These are phyloP conservation scores for Colletotrichum nymphaeae DNA, from an alignment of 2,329 filamentous ascomycete species.

Conservation along the genomic window DNA sequence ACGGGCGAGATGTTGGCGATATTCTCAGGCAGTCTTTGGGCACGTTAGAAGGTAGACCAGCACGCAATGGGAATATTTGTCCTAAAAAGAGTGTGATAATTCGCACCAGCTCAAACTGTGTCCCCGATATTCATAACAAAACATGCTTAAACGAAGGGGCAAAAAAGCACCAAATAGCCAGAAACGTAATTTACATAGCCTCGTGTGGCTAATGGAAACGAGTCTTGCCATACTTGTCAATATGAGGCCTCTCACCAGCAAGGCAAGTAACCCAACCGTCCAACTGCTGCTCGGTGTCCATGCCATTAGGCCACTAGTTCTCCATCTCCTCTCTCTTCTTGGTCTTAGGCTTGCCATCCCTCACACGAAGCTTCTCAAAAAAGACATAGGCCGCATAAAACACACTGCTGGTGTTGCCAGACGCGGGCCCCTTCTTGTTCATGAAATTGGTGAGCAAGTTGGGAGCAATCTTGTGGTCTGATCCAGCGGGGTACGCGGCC, in stretches of 20 bases:
- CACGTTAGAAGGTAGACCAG: background rate
- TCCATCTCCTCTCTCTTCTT: conserved; percentile 66
- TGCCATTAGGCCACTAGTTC: conserved; percentile 41
- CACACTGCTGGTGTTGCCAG: conserved; percentile 59
- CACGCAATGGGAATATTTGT: background rate
- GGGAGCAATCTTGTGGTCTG: conserved; percentile 51
- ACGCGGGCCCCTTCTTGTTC: conserved; percentile 56
- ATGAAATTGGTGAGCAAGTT: conserved; percentile 62
- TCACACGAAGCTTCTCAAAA: conserved; percentile 68
- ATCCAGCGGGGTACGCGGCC: conserved; percentile 44
- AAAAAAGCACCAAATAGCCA: too few relatives aligned
- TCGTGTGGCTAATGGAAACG: background rate
- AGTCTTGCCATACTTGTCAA: conserved; percentile 39
- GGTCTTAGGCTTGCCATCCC: conserved; percentile 62
- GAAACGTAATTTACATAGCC: too few relatives aligned
- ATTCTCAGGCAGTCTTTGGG: background rate
- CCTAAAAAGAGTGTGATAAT: background rate
- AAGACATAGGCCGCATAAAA: conserved; percentile 68
- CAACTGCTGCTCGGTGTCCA: conserved; percentile 36
- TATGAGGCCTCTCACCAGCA: conserved; percentile 17
- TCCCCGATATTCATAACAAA: background rate
- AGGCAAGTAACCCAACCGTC: background rate
- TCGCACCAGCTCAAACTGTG: background rate
- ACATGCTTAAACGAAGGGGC: too few relatives aligned
- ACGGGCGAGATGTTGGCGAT: background rate